Evolutionary conservation across 495 filamentous ascomycete species (phyloP), one percentile per base, ranked within the genome.

Genomic region (Lophiotrema nucula): DNA sequence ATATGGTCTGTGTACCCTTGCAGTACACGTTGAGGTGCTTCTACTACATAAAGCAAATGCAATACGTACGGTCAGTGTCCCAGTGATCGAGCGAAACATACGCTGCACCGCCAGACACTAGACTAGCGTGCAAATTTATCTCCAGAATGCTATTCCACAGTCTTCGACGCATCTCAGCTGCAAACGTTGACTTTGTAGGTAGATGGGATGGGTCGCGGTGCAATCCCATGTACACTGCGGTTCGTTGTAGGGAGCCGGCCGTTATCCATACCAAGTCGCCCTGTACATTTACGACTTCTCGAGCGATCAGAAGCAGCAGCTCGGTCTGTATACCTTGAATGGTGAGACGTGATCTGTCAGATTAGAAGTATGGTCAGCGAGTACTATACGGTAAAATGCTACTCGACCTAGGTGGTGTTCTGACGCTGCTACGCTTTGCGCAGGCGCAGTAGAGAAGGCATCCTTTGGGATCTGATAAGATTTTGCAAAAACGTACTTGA

Each of bases 71-170:
- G n/a, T n/a, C n/a, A n/a, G 49, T 54, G 21, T 60, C 50, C n/a
- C 41, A 60, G 22, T 87, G 83, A 0, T 73, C 69, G 3, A 70
- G 57, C 3, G 80, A 74, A 10, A 87, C 47, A 11, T 82, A 72
- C 11, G 83, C 80, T 0, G 81, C 78, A 58, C 82, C 81, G 0
- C 83, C 84, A 1, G 80, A 74, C 43, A 83, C 80, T 23, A 87
- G 53, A 41, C 82, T 77, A 4, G 84, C 76, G 52, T 84, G 80
- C n/a, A 86, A 62, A 22, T 78, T 73, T 5, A 86, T 70, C 67
- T 87, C 84, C 27, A 87, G 53, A 15, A 86, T 80, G 0, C 82
- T 84, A n/a, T 77, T 79, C 85, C 85, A 88, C 12, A 89, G 72
- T 19, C 86, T 75, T 41, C 85, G 71, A n/a, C 85, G 78, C 75